phyloP scores from a whole-genome alignment of 2,329 filamentous ascomycete genomes.

The Neofusicoccum sp. region DNA sequence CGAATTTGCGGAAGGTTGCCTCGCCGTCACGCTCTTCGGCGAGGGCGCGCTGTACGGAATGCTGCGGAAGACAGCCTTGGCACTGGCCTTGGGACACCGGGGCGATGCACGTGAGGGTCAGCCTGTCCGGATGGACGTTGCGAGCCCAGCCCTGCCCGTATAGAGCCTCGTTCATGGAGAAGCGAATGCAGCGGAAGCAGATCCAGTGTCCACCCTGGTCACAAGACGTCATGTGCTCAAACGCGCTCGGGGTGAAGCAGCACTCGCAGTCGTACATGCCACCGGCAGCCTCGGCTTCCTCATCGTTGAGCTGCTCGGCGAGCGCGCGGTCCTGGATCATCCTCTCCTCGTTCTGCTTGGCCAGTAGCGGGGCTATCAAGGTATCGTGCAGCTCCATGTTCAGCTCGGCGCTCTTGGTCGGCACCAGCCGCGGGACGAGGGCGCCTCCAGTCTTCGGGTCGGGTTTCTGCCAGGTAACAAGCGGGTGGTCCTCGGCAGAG shows the following conservation, averaged over 20 bases:
- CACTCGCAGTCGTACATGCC: slow-evolving; percentile 72
- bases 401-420: slow-evolving; percentile 63
- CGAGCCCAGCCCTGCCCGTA: slow-evolving; percentile 92
- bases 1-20: slow-evolving; percentile 74
- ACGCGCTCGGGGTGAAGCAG: slow-evolving; percentile 71
- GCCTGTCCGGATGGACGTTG: slow-evolving; percentile 71
- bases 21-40: slow-evolving; percentile 67
- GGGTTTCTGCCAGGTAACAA: slow-evolving; percentile 55
- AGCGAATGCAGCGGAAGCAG: slow-evolving; percentile 80
- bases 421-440: slow-evolving; percentile 63
- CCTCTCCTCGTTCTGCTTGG: slow-evolving; percentile 42
- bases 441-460: slow-evolving; percentile 53
- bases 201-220: slow-evolving; percentile 69
- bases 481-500: slow-evolving; percentile 58
- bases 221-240: slow-evolving; percentile 77
- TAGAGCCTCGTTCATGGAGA: slow-evolving; percentile 80
- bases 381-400: slow-evolving; percentile 53
- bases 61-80: slow-evolving; percentile 68
- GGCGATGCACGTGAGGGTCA: slow-evolving; percentile 82
- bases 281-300: slow-evolving; percentile 49
- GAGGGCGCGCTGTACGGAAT: slow-evolving; percentile 74
- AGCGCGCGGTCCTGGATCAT: slow-evolving; percentile 42
- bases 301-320: slow-evolving; percentile 51
- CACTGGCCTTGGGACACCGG: slow-evolving; percentile 66
- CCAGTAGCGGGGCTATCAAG: slow-evolving; percentile 47